Base-by-base conservation (phyloP, 495 filamentous ascomycete species). In the Pyrenula massariospora region DNA sequence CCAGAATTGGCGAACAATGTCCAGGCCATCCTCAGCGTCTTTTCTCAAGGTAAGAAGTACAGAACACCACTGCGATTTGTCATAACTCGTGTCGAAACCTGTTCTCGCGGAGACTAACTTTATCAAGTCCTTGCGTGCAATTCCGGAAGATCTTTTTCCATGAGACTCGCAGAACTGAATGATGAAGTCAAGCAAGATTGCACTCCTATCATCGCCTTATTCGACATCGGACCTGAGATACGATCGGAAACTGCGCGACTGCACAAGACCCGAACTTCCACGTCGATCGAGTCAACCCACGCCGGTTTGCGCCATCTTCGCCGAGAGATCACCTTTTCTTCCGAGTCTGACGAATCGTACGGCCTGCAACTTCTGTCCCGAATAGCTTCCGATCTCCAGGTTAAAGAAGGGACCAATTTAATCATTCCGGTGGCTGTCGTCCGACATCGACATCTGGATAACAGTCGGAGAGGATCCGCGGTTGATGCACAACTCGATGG, bases 341-440 rank as follows among this genome's bases (percentile, higher is more conserved):
- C 70, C 0, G 70, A 75, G 54, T 76, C 71, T 25, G 79, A 77
- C 48, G 79, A 84, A 48, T 65, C 85, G 22, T 86, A 86, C 59
- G 87, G 88, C 19, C 62, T 92, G 54, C 72, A 74, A 50, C 70
- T 94, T 47, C 68, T 94, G 12, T 80, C 83, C 48, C 82, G 79
- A 51, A 77, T 94, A 55, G 80, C 82, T 1, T 77, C 79, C 23
- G 86, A 89, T 65, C 82, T 88, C 15, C 83, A 86, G 59, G 73
- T 83, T 24, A 82, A 83, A 56, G 85, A 84, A 53, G 72, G 82
- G 22, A 84, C 87, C n/a, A 88, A 82, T 60, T 69, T 90, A 24
- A 77, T 94, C 48, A 75, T 92, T 24, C 86, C 87, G 1, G 75
- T 94, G 54, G 84, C 87, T 31, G 67, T 94, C 48, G 66, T 91